These are phyloP conservation scores for Garcia nutans DNA, from an alignment of 345 rosid genomes.

Conservation along the genomic window DNA sequence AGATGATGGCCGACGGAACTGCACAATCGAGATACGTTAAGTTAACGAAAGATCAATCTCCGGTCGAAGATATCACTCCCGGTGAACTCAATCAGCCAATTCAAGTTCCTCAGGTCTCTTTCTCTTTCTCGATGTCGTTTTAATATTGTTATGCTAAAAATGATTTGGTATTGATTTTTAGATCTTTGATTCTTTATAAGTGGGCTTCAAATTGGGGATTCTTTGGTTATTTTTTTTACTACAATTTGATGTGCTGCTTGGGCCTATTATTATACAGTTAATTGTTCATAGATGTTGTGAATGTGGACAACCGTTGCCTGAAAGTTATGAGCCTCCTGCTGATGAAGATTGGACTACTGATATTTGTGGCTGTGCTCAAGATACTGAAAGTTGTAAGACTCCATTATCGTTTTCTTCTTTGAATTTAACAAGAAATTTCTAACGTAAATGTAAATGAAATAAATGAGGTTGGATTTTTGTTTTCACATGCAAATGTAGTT, in stretches of 20 bases:
- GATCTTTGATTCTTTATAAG: too few species aligned
- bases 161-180: too few species aligned
- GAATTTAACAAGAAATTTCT: not conserved
- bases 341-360: slow-evolving; percentile 95
- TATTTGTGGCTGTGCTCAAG: slow-evolving; percentile 64
- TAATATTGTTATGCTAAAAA: too few species aligned
- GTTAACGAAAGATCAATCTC: slow-evolving; percentile 60
- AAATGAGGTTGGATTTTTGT: not conserved
- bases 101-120: slow-evolving; percentile 64
- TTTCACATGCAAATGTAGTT: not conserved
- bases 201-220: not conserved
- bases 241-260: not conserved
- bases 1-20: slow-evolving; percentile 67
- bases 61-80: slow-evolving; percentile 63
- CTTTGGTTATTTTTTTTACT: not conserved
- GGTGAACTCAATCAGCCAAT: slow-evolving; percentile 98
- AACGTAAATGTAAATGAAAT: too few species aligned
- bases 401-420: not conserved
- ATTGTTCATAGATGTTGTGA: slow-evolving; percentile 59
- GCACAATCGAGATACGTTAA: slow-evolving; percentile 62
- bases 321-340: slow-evolving; percentile 80
- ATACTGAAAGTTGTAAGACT: slow-evolving; percentile 67
- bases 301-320: slow-evolving; percentile 81
- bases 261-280: slow-evolving; percentile 33
- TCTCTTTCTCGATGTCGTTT: not conserved